Base-by-base conservation (phyloP, 768 basidiomycete genomes). In the Neoboletus subvelutipes region DNA sequence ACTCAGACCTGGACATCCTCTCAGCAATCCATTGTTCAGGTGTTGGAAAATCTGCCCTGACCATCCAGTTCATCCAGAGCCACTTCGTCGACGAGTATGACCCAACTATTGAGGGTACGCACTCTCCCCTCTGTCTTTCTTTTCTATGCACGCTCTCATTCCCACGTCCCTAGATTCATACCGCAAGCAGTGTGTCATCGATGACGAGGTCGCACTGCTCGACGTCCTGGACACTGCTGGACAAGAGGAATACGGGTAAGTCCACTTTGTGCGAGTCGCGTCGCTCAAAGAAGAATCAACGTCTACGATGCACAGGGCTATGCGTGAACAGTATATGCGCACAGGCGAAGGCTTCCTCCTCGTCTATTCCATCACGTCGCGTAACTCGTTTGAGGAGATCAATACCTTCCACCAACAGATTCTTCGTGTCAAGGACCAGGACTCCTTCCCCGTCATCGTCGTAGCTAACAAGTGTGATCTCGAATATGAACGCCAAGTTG, bases 301-400 rank as follows among this genome's bases (percentile, higher is more conserved):
- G 37, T 37, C 24, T 37, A 22, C 33, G 15, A 50, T 60, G 20
- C 57, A 50, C 69, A 95, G 93, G 56, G 96, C 96, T 24, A 98
- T 98, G 96, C 88, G 96, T 46, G 96, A 98, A 70, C 96, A 98
- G 69, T 98, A 98, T 78, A 98, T 98, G 94, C 86, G 94, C 51
- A 94, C 94, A 28, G 96, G 96, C 58, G 95, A 98, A 74, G 96
- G 95, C 12, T 98, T 98, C 80, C 83, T 98, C 42, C 86, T 98
- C 60, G 94, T 98, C 56, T 98, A 98, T 75, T 94, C 93, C 50
- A 98, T 97, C 76, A 97, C 96, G n/a, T 94, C 94, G 31, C 87
- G 95, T 63, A 90, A 92, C 73, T 96, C 95, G 45, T 98, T 98
- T 69, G 94, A 98, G 74, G 93, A 98, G 82, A 95, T 98, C 68